Conservation (phyloP, 495 filamentous ascomycete genomes). For the Lentithecium fluviatile region DNA sequence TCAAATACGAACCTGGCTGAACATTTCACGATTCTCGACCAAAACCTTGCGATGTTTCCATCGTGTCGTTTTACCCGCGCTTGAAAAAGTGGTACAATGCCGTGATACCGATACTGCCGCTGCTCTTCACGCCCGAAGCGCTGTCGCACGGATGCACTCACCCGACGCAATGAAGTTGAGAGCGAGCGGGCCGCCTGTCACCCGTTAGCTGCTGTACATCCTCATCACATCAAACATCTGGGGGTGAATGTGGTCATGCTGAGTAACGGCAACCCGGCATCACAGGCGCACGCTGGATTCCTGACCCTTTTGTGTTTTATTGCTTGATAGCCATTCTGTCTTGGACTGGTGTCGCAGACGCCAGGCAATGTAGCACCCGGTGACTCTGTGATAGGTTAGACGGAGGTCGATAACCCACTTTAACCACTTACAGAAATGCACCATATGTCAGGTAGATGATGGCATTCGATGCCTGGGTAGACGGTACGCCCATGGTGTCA, state of each 20-base stretch:
- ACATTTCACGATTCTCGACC: slow-evolving; percentile 18
- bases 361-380: slow-evolving; percentile 68
- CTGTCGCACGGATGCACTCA: slow-evolving; percentile 55
- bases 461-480: slow-evolving; percentile 68
- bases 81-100: slow-evolving; percentile 27
- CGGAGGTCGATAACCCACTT: background rate
- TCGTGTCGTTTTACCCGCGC: background rate
- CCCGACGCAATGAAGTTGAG: slow-evolving; percentile 81
- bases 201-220: background rate
- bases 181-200: slow-evolving; percentile 65
- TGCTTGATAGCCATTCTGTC: slow-evolving; percentile 64
- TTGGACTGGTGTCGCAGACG: slow-evolving; percentile 66
- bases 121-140: slow-evolving; percentile 26
- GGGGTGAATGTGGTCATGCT: background rate
- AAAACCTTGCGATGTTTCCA: too few relatives aligned
- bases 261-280: too few relatives aligned
- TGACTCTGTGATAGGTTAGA: slow-evolving; percentile 48
- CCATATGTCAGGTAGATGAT: slow-evolving; percentile 73
- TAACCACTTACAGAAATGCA: slow-evolving; percentile 60
- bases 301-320: slow-evolving; percentile 76
- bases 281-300: background rate
- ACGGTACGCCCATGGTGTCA: slow-evolving; percentile 64
- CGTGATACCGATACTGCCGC: slow-evolving; percentile 47
- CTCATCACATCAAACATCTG: background rate
- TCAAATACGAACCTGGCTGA: slow-evolving; percentile 36